Conservation (phyloP, 1,284 basidiomycete species). For the Inonotus hispidus region DNA sequence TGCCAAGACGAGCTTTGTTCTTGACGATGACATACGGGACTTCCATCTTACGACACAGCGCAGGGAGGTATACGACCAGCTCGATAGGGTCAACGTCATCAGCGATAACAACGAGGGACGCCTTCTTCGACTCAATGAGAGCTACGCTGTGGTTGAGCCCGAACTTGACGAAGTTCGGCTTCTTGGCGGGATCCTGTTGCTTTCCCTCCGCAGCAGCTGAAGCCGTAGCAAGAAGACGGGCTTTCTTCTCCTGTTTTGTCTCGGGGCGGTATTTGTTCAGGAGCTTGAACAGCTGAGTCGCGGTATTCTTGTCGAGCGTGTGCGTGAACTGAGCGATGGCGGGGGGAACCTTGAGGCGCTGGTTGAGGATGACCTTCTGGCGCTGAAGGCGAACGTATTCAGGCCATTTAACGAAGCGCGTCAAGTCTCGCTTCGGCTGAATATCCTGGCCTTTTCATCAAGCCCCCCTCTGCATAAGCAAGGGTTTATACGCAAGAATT, state of each 20-base stretch:
- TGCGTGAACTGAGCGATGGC: conserved; percentile 98
- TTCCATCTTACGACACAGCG: conserved; percentile 99
- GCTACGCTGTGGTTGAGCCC: conserved; percentile 97
- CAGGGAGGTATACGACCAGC: conserved; percentile 96
- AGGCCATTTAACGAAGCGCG: conserved; percentile 99
- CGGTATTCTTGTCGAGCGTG: conserved; percentile 99
- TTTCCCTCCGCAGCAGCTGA: conserved; percentile 75
- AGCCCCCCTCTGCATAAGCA: not conserved
- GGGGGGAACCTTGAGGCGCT: conserved; percentile 98
- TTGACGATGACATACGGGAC: conserved; percentile 98
- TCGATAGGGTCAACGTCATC: conserved; percentile 99
- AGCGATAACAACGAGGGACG: conserved; percentile 92
- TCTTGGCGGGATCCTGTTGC: conserved; percentile 75
- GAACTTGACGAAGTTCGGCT: conserved; percentile 94
- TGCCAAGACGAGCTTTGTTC: conserved; percentile 95
- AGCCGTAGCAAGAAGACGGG: conserved; percentile 77
- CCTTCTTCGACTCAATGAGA: conserved; percentile 97
- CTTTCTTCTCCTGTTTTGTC: conserved; percentile 97
- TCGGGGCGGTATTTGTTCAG: conserved; percentile 96
- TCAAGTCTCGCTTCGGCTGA: conserved; percentile 86
- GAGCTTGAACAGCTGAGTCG: conserved; percentile 96
- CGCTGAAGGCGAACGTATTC: conserved; percentile 98
- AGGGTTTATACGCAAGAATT: no score
- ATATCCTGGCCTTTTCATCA: conserved; percentile 79
- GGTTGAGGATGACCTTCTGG: conserved; percentile 98